Evolutionary conservation across 352 stramenopile genomes (phyloP), one percentile per base, ranked within the genome.

Genomic region (Pythium utonaiense): DNA sequence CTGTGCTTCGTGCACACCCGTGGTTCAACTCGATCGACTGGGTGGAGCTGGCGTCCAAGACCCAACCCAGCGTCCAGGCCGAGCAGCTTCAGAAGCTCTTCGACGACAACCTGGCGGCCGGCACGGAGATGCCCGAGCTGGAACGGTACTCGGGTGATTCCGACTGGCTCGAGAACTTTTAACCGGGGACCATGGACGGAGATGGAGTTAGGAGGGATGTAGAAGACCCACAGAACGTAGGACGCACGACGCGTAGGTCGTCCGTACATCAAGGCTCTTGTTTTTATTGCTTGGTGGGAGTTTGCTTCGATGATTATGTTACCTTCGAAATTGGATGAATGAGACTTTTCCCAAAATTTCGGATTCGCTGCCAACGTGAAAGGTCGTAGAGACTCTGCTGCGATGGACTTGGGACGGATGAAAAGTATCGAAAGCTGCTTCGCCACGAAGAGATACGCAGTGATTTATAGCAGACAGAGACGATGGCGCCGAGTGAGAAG

Each of bases 151-250:
- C 64, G 9, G 74, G 69, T 10, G 79, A 92, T 53, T 61, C 82
- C n/a, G 79, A 88, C 25, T 92, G 83, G 83, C 67, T 92, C 48
- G 80, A 91, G 57, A 86, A 86, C 66, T 92, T 92, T 62, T 92
- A 80, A 60, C 9, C n/a, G 17, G 30, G 49, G 40, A 47, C 40
- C 14, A 17, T 44, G 36, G 14, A 17, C 36, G 14, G 17, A 13
- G 36, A 19, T 21, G 17, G 9, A 13, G 36, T 44, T 47, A 47
- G 40, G n/a, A 25, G 40, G 25, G 40, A 25, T 47, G 40, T 47
- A 47, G 40, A 47, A 14, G 2, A 44, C 14, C 14, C 36, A 22
- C 17, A 22, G 14, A 33, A 9, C 5, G 28, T 33, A 33, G 28
- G 28, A 33, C 28, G 28, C 28, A 33, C 28, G 28, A 33, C 28